These are phyloP conservation scores for Aspergillus ochraceus DNA, from an alignment of 2,329 filamentous ascomycete genomes.

Conservation along the genomic window DNA sequence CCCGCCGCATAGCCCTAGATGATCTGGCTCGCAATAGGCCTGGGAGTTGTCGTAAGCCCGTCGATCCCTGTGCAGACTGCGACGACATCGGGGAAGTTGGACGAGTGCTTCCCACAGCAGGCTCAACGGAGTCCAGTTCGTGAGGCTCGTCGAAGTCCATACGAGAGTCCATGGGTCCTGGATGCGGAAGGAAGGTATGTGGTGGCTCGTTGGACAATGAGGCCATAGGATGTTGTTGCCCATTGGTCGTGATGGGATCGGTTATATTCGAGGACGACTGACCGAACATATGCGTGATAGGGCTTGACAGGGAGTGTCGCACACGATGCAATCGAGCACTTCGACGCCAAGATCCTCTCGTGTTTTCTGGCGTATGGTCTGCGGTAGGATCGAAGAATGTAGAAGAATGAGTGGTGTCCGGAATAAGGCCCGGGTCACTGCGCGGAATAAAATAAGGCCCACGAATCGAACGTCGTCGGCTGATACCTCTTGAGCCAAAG, in stretches of 20 bases:
- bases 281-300: constrained; percentile 47
- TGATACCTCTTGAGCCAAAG: constrained; percentile 39
- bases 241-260: constrained; percentile 24
- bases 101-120: constrained; percentile 32
- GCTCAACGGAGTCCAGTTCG: constrained; percentile 45
- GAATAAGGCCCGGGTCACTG: constrained; percentile 30
- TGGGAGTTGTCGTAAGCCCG: constrained; percentile 40
- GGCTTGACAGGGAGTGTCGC: constrained; percentile 44
- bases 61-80: constrained; percentile 30
- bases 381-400: constrained; percentile 26
- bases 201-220: constrained; percentile 32
- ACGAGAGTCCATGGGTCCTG: constrained; percentile 40
- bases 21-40: constrained; percentile 53
- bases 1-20: constrained; percentile 53
- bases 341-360: constrained; percentile 39
- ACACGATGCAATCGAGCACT: constrained; percentile 43
- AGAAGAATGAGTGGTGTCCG: constrained; percentile 30
- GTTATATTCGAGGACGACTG: constrained; percentile 30
- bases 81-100: constrained; percentile 27
- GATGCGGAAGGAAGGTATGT: constrained; percentile 35
- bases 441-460: constrained; percentile 42
- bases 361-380: constrained; percentile 28
- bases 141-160: constrained; percentile 42
- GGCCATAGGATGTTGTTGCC: constrained; percentile 31
- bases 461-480: constrained; percentile 40